Conservation (phyloP, 2,329 filamentous ascomycete species). For the Ceratocystis harringtonii region DNA sequence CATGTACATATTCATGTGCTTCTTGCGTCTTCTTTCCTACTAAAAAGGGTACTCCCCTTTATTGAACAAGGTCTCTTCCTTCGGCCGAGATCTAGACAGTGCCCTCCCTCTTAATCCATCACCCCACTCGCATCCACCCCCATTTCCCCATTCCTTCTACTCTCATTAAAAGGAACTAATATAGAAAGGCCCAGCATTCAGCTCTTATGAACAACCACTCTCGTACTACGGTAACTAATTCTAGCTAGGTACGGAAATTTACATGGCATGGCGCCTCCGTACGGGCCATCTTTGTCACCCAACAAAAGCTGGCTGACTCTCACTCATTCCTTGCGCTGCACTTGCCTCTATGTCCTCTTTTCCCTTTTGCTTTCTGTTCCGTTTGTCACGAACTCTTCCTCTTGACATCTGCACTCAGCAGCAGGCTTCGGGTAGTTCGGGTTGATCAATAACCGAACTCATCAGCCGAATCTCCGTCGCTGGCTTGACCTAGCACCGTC, state of each 20-base stretch:
- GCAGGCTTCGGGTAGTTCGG: background rate
- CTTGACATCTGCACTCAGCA: background rate
- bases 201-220: background rate
- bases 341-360: background rate
- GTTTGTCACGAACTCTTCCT: background rate
- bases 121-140: background rate
- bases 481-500: too few relatives aligned
- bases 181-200: conserved; percentile 1
- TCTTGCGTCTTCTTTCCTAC: background rate
- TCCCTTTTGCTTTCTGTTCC: too few relatives aligned
- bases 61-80: background rate
- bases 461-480: too few relatives aligned
- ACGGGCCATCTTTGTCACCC: background rate
- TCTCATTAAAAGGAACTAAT: conserved; percentile 2
- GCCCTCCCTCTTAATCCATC: background rate
- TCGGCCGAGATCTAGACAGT: background rate
- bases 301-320: background rate
- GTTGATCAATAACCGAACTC: background rate
- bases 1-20: background rate
- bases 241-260: background rate
- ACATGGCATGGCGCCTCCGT: background rate
- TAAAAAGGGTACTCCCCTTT: background rate
- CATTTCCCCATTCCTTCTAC: background rate
- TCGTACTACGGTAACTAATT: background rate
- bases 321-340: background rate